phyloP scores from a whole-genome alignment of 495 filamentous ascomycete species.

The Thermothielavioides terrestris region DNA sequence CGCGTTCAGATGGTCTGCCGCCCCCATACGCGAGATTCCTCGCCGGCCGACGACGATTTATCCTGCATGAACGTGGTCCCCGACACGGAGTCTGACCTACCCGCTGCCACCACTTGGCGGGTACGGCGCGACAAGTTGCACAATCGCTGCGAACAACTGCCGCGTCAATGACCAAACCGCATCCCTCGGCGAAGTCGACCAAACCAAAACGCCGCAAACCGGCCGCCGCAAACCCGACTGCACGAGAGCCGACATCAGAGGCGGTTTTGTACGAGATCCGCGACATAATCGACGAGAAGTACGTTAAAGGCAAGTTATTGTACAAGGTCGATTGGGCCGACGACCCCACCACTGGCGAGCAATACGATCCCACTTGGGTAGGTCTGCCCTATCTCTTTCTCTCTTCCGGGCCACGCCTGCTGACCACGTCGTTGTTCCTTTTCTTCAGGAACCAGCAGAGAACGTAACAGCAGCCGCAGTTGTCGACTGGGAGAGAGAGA shows the following conservation, averaged over 20 bases:
- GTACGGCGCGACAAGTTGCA: background rate
- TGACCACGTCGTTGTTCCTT: slow-evolving; percentile 4
- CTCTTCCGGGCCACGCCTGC: background rate
- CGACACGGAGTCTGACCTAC: background rate
- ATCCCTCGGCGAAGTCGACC: background rate
- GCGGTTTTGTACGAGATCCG: slow-evolving; percentile 22
- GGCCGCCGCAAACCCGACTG: background rate
- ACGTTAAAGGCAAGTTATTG: slow-evolving; percentile 17
- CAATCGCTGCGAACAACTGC: background rate
- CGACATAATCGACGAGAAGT: slow-evolving; percentile 33
- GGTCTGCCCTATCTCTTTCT: background rate
- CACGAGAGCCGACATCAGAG: background rate
- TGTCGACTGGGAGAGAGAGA: slow-evolving; percentile 23
- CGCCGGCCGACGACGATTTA: background rate
- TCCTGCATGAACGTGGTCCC: background rate
- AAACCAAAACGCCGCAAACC: slow-evolving; percentile 6
- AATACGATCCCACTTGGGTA: slow-evolving; percentile 36
- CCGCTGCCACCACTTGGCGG: background rate
- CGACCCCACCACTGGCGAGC: slow-evolving; percentile 27
- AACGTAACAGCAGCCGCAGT: slow-evolving; percentile 28
- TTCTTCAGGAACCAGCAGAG: slow-evolving; percentile 28
- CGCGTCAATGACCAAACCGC: background rate
- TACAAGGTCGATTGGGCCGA: slow-evolving; percentile 37
- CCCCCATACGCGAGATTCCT: background rate
- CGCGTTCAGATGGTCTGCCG: background rate